Evolutionary conservation across 768 basidiomycete genomes (phyloP).

Genomic region (Calvatia gigantea): DNA sequence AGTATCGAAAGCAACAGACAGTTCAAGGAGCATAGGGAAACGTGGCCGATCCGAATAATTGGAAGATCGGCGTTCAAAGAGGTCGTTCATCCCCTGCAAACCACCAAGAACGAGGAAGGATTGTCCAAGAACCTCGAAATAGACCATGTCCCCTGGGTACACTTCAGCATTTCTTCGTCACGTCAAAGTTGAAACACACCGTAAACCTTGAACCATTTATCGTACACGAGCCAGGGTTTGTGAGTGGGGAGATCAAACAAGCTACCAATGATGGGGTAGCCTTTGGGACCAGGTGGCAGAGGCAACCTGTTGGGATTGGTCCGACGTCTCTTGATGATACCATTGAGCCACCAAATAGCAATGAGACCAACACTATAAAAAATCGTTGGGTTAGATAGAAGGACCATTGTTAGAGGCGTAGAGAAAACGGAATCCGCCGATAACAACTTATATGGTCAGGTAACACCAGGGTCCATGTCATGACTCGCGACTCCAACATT

Average conservation of each 20-base stretch:
- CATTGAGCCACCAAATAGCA: background rate
- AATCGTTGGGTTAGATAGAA: too few species aligned
- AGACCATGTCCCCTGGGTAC: conserved; percentile 13
- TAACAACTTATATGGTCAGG: too few species aligned
- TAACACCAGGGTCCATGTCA: too few species aligned
- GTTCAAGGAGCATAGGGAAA: conserved; percentile 19
- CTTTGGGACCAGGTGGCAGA: conserved; percentile 6
- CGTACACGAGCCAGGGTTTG: conserved; percentile 11
- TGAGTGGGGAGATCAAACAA: conserved; percentile 1
- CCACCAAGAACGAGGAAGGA: conserved; percentile 10
- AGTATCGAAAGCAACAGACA: conserved; percentile 17
- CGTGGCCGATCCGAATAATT: conserved; percentile 21
- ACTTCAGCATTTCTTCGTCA: background rate
- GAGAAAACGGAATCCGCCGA: too few species aligned
- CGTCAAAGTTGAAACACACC: background rate
- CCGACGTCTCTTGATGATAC: background rate
- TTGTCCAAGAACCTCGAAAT: conserved; percentile 13
- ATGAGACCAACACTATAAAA: too few species aligned
- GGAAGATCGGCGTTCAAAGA: conserved; percentile 14
- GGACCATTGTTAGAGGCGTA: too few species aligned
- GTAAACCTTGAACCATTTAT: conserved; percentile 9
- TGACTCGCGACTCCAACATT: too few species aligned
- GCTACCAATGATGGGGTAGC: background rate
- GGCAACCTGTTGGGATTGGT: background rate
- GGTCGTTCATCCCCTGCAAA: conserved; percentile 7